Conservation (phyloP, 306 rosid genomes). For the Sphenostylis stenocarpa region DNA sequence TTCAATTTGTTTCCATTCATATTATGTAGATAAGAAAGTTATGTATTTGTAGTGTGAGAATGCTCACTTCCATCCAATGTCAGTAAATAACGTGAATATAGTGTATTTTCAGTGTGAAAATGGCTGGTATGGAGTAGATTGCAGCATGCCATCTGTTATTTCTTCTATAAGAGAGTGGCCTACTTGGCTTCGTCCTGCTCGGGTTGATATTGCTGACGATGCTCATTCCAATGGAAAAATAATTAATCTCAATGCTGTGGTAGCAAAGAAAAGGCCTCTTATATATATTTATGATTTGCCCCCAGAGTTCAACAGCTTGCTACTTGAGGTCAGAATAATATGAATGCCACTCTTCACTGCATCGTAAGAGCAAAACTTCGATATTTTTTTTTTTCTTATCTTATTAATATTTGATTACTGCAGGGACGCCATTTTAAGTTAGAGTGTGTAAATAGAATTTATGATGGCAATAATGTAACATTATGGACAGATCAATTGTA, state of each 20-base stretch:
- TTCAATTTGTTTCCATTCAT: conserved; percentile 1
- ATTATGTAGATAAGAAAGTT: conserved; percentile 33
- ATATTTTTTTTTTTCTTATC: conserved; percentile 1
- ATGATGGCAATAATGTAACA: conserved; percentile 66
- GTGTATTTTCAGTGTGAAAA: conserved; percentile 69
- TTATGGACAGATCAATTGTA: conserved; percentile 80
- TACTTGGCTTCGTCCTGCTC: conserved; percentile 89
- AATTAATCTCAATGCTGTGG: conserved; percentile 55
- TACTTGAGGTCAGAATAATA: conserved; percentile 74
- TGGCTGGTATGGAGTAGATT: conserved; percentile 98
- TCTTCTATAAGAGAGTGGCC: conserved; percentile 88
- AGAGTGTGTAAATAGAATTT: conserved; percentile 88
- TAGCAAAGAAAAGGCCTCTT: conserved; percentile 86
- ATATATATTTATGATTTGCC: conserved; percentile 91
- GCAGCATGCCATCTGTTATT: conserved; percentile 79
- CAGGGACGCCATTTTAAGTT: conserved; percentile 94
- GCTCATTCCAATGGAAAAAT: conserved; percentile 40
- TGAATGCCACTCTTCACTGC: conserved; percentile 22
- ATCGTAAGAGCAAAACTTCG: conserved; percentile 27
- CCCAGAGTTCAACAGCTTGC: conserved; percentile 81
- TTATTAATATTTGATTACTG: conserved; percentile 29
- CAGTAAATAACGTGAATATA: conserved; percentile 39
- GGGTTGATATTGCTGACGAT: conserved; percentile 58
- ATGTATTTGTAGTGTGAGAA: conserved; percentile 46
- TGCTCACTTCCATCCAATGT: conserved; percentile 36